Conservation (phyloP, 2,329 filamentous ascomycete genomes). For the Torrubiellomyces zombiae region DNA sequence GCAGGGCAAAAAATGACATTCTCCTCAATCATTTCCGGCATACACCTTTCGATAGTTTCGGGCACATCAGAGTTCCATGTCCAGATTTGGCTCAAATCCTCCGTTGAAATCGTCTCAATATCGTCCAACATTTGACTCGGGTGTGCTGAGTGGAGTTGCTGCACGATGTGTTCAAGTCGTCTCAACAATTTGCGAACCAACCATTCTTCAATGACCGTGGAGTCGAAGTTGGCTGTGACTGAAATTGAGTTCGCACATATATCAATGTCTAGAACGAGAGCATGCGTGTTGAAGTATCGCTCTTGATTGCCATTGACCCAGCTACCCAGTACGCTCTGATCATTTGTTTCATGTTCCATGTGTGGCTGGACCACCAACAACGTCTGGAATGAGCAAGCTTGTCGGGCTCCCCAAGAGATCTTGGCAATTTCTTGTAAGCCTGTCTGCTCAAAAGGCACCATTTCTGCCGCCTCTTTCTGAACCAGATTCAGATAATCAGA, state of each 20-base stretch:
- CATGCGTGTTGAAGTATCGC: neutral
- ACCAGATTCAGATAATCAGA: conserved; percentile 3
- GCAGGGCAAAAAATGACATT: neutral
- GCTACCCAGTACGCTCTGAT: neutral
- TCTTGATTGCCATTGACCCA: neutral
- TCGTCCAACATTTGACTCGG: neutral
- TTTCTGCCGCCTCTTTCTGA: conserved; percentile 6
- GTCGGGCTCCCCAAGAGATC: conserved; percentile 3
- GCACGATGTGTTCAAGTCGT: conserved; percentile 1
- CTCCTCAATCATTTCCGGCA: neutral
- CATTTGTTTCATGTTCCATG: conserved; percentile 1
- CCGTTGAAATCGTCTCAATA: too few relatives aligned
- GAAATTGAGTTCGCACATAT: neutral
- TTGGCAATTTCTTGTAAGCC: conserved; percentile 9
- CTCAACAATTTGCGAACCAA: neutral
- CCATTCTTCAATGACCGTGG: neutral
- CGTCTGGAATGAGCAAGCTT: conserved; percentile 12
- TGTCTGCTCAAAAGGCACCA: conserved; percentile 7
- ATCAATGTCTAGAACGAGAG: neutral
- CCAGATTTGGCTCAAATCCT: too few relatives aligned
- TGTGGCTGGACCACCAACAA: conserved; percentile 13
- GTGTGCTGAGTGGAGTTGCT: neutral
- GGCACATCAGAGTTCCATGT: conserved; percentile 5
- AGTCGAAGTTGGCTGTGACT: neutral
- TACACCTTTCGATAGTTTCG: neutral